Conservation (phyloP, 331 rosid genomes). For the Pyrus hybrid region DNA sequence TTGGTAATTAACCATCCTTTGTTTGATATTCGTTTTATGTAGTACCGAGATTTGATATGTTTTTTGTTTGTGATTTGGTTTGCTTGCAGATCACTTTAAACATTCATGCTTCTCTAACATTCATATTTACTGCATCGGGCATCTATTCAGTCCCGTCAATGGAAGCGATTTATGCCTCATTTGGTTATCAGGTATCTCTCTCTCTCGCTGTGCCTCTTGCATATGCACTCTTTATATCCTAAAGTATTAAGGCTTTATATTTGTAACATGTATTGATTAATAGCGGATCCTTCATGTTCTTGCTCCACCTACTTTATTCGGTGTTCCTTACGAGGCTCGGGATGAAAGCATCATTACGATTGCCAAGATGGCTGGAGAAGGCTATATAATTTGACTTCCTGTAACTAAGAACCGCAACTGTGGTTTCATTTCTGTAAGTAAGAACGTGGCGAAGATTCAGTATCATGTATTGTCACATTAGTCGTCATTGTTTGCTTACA, state of each 20-base stretch:
- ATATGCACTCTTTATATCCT: neutral
- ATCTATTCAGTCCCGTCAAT: slow-evolving; percentile 67
- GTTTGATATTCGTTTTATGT: neutral
- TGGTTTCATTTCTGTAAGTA: no score
- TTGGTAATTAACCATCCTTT: slow-evolving; percentile 46
- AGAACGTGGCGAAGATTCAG: no score
- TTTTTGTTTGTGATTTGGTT: neutral
- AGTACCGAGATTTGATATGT: neutral
- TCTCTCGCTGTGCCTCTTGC: neutral
- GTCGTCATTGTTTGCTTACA: neutral
- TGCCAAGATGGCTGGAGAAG: slow-evolving; percentile 91
- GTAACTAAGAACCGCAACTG: no score
- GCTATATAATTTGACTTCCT: slow-evolving; percentile 32
- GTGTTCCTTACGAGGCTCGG: slow-evolving; percentile 83
- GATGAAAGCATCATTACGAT: slow-evolving; percentile 62
- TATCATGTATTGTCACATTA: neutral
- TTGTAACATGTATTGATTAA: slow-evolving; percentile 62
- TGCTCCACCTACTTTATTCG: slow-evolving; percentile 81
- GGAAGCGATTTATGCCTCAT: slow-evolving; percentile 56
- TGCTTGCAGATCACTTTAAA: slow-evolving; percentile 83
- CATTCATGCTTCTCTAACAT: slow-evolving; percentile 88
- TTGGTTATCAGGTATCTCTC: slow-evolving; percentile 53
- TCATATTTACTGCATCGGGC: slow-evolving; percentile 64
- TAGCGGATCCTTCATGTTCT: slow-evolving; percentile 62
- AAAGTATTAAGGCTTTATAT: neutral